Evolutionary conservation across 306 rosid species (phyloP).

Genomic region (Trifolium subterraneum): DNA sequence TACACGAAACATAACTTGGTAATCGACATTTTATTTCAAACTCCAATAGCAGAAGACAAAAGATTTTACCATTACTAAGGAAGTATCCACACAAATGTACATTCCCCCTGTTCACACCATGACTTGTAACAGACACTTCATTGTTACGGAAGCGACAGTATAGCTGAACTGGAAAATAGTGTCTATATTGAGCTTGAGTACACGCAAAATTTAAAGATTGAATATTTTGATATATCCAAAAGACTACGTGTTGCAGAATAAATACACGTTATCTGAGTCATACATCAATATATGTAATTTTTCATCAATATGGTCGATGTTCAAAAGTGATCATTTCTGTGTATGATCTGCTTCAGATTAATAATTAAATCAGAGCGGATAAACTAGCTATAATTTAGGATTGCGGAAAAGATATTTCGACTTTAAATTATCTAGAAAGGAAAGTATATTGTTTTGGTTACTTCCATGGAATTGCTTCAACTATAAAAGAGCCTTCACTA

Average conservation of each 20-base stretch:
- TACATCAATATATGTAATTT: constrained; percentile 3
- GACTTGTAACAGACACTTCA: constrained; percentile 13
- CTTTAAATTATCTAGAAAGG: constrained; percentile 17
- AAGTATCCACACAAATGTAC: constrained; percentile 22
- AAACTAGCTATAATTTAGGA: constrained; percentile 13
- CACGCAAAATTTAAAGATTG: constrained; percentile 15
- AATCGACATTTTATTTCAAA: constrained; percentile 31
- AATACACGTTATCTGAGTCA: constrained; percentile 37
- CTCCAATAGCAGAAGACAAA: constrained; percentile 13
- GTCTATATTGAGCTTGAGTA: constrained; percentile 28
- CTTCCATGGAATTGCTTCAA: not conserved
- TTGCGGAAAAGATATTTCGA: not conserved
- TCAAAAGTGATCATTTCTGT: not conserved
- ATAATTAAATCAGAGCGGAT: constrained; percentile 23
- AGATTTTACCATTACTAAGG: constrained; percentile 25
- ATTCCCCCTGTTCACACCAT: constrained; percentile 14
- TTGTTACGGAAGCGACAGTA: constrained; percentile 35
- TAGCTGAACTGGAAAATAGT: constrained; percentile 36
- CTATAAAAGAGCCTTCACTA: too few species aligned
- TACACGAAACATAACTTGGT: constrained; percentile 24
- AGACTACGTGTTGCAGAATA: constrained; percentile 27
- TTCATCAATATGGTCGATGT: not conserved
- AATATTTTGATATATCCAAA: constrained; percentile 36
- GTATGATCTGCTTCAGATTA: constrained; percentile 10
- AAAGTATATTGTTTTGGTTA: constrained; percentile 16